Evolutionary conservation across 2,329 filamentous ascomycete genomes (phyloP).

Genomic region (Fusarium sp.): DNA sequence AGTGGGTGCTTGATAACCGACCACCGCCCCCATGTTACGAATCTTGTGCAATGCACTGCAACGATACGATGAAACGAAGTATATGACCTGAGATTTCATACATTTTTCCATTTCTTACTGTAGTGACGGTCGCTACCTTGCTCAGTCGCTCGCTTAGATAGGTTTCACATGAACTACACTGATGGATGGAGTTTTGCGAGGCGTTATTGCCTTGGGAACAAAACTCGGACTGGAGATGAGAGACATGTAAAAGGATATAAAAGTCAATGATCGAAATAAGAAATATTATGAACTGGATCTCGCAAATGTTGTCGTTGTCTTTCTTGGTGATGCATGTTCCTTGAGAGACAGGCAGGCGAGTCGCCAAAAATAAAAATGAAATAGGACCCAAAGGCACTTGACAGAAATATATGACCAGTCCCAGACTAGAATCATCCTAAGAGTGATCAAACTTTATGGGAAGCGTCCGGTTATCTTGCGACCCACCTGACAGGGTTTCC

Average conservation of each 20-base stretch:
- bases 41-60: constrained; percentile 35
- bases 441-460: too few species aligned
- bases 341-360: background rate
- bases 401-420: too few species aligned
- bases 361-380: too few species aligned
- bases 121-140: constrained; percentile 43
- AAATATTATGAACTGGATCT: constrained; percentile 3
- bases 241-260: constrained; percentile 30
- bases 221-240: constrained; percentile 18
- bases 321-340: background rate
- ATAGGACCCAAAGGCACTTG: too few species aligned
- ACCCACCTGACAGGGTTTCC: background rate
- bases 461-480: too few species aligned
- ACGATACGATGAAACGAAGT: constrained; percentile 50
- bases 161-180: constrained; percentile 25
- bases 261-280: constrained; percentile 22
- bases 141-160: constrained; percentile 45
- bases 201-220: constrained; percentile 25
- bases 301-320: background rate
- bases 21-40: constrained; percentile 40
- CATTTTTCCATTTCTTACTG: constrained; percentile 36
- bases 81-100: constrained; percentile 48
- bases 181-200: constrained; percentile 29
- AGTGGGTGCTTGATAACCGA: constrained; percentile 24
- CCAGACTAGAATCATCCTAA: too few species aligned